Conservation (phyloP, 106 monocot species). For the Alisma plantagoaquatica region DNA sequence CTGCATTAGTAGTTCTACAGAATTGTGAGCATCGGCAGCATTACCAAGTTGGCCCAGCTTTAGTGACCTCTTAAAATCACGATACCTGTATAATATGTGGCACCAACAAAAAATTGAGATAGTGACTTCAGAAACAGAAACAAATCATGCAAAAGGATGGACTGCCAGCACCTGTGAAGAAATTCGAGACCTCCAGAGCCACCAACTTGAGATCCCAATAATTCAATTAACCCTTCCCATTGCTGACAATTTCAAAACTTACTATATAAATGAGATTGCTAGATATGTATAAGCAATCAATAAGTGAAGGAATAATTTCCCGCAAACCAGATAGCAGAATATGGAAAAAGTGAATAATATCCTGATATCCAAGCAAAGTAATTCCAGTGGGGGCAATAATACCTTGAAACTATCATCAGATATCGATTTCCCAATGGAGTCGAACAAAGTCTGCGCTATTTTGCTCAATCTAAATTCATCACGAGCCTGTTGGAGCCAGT, state of each 20-base stretch:
- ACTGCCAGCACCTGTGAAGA: conserved; percentile 67
- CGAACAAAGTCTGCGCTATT: conserved; percentile 84
- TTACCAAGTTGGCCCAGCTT: conserved; percentile 36
- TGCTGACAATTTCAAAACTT: conserved; percentile 43
- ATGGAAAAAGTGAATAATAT: background rate
- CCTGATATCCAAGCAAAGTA: background rate
- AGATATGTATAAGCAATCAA: background rate
- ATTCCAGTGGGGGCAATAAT: background rate
- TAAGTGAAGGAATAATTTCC: background rate
- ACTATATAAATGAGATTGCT: background rate
- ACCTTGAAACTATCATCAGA: conserved; percentile 92
- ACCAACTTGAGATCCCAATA: conserved; percentile 77
- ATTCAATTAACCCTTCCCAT: conserved; percentile 96
- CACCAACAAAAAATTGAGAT: background rate
- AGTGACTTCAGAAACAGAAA: background rate
- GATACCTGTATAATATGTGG: conserved; percentile 45
- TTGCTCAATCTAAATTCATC: conserved; percentile 71
- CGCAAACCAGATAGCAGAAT: background rate
- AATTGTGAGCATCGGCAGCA: conserved; percentile 31
- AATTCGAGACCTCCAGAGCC: conserved; percentile 85
- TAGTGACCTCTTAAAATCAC: conserved; percentile 85
- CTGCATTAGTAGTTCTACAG: conserved; percentile 67
- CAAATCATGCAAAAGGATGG: background rate
- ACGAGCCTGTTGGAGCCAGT: conserved; percentile 89
- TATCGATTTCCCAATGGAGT: conserved; percentile 76